These are phyloP conservation scores for Syzygium aromaticum DNA, from an alignment of 345 rosid genomes.

Conservation along the genomic window DNA sequence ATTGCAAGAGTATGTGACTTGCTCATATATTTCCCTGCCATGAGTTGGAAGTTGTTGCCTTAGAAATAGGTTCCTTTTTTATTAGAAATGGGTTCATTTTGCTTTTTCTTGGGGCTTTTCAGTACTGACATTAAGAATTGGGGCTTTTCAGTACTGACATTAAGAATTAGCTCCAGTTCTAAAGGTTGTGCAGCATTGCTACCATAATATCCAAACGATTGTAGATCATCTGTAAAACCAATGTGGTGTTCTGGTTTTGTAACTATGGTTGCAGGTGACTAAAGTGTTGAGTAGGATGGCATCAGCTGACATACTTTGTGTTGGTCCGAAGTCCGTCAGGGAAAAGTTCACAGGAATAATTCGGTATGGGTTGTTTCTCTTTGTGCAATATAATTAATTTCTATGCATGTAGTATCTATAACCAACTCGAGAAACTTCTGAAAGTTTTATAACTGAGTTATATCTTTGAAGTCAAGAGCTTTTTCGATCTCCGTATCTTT, in stretches of 20 bases:
- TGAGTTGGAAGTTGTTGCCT: neutral
- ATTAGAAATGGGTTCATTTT: neutral
- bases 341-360: conserved; percentile 83
- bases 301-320: conserved; percentile 77
- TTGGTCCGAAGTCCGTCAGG: conserved; percentile 64
- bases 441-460: neutral
- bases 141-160: neutral
- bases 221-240: neutral
- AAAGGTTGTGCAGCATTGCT: neutral
- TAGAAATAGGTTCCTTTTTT: neutral
- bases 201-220: neutral
- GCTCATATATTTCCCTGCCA: neutral
- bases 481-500: neutral
- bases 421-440: neutral
- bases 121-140: no score
- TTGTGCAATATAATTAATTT: neutral
- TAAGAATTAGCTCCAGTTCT: neutral
- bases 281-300: conserved; percentile 81
- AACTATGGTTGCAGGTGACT: conserved; percentile 40
- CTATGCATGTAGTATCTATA: neutral
- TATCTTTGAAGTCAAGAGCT: neutral
- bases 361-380: conserved; percentile 27
- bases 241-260: neutral
- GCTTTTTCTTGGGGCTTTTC: neutral
- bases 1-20: conserved; percentile 56